Conservation (phyloP, 495 filamentous ascomycete genomes). For the Immersiella caudata region DNA sequence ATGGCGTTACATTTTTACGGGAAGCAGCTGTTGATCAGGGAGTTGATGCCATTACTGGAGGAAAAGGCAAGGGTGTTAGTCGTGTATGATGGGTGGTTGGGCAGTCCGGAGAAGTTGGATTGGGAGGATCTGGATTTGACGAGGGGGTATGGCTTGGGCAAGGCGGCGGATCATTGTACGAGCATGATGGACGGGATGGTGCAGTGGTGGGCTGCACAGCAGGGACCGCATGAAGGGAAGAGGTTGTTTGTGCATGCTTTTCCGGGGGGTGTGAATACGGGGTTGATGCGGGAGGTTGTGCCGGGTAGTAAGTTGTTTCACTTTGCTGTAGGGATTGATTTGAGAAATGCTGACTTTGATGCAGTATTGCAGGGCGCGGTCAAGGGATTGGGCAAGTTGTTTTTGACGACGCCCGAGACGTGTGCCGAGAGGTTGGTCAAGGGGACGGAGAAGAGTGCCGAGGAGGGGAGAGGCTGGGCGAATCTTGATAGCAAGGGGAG, state of each 20-base stretch:
- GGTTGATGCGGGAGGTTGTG: constrained; percentile 15
- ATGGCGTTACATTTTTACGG: constrained; percentile 36
- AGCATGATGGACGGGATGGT: constrained; percentile 32
- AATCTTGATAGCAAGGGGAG: constrained; percentile 29
- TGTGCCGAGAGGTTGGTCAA: constrained; percentile 27
- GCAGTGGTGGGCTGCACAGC: constrained; percentile 25
- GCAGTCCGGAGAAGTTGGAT: constrained; percentile 25
- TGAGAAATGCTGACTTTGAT: no score
- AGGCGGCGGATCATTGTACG: constrained; percentile 26
- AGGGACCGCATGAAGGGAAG: neutral
- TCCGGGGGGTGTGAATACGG: constrained; percentile 26
- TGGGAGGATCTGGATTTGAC: constrained; percentile 34
- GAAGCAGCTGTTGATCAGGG: constrained; percentile 31
- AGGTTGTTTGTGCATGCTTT: constrained; percentile 29
- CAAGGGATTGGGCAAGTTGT: neutral
- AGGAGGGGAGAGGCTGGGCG: constrained; percentile 27
- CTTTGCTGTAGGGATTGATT: no score
- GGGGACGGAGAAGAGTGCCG: constrained; percentile 14
- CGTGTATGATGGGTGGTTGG: constrained; percentile 21
- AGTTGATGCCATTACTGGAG: constrained; percentile 25
- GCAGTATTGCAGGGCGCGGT: constrained; percentile 17
- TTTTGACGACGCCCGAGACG: constrained; percentile 22
- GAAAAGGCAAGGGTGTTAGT: constrained; percentile 26
- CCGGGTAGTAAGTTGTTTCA: no score
- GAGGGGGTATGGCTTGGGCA: constrained; percentile 16